Percentiles rank a stretch among this genome's conserved stretches.
These are phyloP conservation scores for Petunia hybrid DNA, from an alignment of 305 asterid species.

Conservation along the genomic window DNA sequence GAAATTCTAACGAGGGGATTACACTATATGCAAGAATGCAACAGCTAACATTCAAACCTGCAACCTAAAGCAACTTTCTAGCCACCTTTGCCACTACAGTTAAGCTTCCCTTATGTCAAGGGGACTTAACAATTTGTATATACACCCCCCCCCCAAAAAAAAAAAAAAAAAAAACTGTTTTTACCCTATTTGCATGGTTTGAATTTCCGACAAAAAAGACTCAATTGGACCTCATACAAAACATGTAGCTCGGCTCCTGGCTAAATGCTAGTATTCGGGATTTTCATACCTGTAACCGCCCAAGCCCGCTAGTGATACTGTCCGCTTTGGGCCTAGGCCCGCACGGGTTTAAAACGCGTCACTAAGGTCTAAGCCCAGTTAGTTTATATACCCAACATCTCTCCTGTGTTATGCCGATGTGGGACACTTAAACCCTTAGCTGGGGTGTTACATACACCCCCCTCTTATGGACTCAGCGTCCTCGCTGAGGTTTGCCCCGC, in stretches of 20 bases:
- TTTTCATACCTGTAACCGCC: neutral
- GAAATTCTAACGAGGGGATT: neutral
- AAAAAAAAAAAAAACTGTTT: neutral
- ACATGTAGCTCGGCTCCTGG: neutral
- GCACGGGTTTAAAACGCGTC: too few species aligned
- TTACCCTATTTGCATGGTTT: neutral
- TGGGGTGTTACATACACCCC: too few species aligned
- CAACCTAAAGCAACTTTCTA: neutral
- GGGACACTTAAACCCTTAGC: too few species aligned
- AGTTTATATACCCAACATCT: too few species aligned
- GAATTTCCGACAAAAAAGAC: neutral
- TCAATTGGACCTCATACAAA: neutral
- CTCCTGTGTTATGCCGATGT: too few species aligned
- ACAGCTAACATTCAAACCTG: neutral
- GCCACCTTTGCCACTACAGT: neutral
- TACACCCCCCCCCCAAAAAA: too few species aligned
- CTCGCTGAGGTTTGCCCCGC: too few species aligned
- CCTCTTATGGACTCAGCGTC: too few species aligned
- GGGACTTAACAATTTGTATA: too few species aligned
- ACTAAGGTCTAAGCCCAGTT: too few species aligned
- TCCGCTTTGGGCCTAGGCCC: too few species aligned
- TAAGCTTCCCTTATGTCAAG: neutral
- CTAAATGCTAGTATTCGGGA: neutral
- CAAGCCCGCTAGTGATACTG: too few species aligned
- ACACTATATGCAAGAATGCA: neutral